A percentile compares a stretch with the other conserved stretches of the same genome.
phyloP scores from a whole-genome alignment of 768 basidiomycete genomes.

The Amanita muscaria region DNA sequence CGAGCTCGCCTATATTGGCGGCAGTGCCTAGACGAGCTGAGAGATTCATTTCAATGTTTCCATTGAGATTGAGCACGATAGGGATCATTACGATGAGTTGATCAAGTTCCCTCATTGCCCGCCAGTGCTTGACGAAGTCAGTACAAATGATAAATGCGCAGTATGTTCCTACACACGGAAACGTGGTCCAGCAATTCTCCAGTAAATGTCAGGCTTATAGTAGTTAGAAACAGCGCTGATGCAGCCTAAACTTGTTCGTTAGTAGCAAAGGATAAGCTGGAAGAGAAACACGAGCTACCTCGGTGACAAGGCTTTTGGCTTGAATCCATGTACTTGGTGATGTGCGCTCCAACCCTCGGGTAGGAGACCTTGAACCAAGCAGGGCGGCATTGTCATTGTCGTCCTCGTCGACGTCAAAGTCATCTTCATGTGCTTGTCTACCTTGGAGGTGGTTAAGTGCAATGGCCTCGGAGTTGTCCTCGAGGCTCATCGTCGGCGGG shows the following conservation, averaged over 20 bases:
- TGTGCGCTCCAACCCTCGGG: not conserved
- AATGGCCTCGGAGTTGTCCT: slow-evolving; percentile 5
- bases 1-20: slow-evolving; percentile 88
- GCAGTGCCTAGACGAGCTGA: slow-evolving; percentile 93
- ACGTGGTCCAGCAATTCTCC: slow-evolving; percentile 85
- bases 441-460: slow-evolving; percentile 30
- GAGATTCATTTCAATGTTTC: slow-evolving; percentile 98
- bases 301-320: slow-evolving; percentile 54
- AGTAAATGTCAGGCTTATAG: slow-evolving; percentile 79
- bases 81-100: slow-evolving; percentile 97
- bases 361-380: not conserved
- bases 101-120: slow-evolving; percentile 81
- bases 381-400: not conserved
- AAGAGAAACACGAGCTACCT: slow-evolving; percentile 38
- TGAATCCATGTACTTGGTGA: slow-evolving; percentile 38
- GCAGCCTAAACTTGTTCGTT: slow-evolving; percentile 48
- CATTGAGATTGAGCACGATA: slow-evolving; percentile 90
- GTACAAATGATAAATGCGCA: not conserved
- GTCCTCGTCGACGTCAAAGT: slow-evolving; percentile 65
- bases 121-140: slow-evolving; percentile 55
- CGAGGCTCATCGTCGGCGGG: slow-evolving; percentile 23
- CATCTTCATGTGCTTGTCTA: slow-evolving; percentile 67
- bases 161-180: slow-evolving; percentile 44
- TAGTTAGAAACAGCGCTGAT: slow-evolving; percentile 79
- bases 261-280: not conserved